Evolutionary conservation across 305 asterid genomes (phyloP), one percentile per base, ranked within the genome.

Genomic region (Solanum hybrid): DNA sequence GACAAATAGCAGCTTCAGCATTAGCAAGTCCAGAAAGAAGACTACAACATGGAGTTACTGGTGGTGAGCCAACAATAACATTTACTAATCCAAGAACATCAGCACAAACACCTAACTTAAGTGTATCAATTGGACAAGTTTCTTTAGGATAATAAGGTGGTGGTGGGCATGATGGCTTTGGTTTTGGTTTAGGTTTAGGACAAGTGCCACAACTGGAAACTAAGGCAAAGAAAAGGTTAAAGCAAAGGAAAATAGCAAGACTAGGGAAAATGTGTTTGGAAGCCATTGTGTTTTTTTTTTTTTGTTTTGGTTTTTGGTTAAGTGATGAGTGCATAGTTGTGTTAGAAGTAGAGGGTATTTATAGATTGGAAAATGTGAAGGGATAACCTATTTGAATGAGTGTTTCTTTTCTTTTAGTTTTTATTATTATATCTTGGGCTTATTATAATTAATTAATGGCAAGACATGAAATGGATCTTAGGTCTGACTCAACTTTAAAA

Each of bases 41-140:
- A 15, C 38, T 35, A 77, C 89, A 86, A 45, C 89, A 86, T 37
- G 89, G 81, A 15, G 72, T 42, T 1, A 71, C 90, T 8, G 80
- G 71, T 15, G 88, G 82, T 40, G 88, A 45, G 1, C 90, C 90
- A 84, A 89, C 26, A 26, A 51, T 15, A 26, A 4, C 78, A 84
- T 51, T 26, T 8, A 89, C 78, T 69, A 89, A 85, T 32, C 90
- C 90, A 27, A 89, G 90, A 56, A 89, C 88, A 29, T 89, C 88
- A 73, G 88, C 90, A 85, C 90, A 89, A 10, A 72, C 90, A 40
- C 90, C 90, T 45, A 89, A 72, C 10, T 89, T 85, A 35, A 89
- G 90, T 40, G 90, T 56, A 34, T 89, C 88, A 38, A 40, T 89
- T 14, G 90, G 90, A n/a, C 90, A 89, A 38, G 51, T 42, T 10